Evolutionary conservation across 345 rosid species (phyloP).

Genomic region (Aegle marmelos): DNA sequence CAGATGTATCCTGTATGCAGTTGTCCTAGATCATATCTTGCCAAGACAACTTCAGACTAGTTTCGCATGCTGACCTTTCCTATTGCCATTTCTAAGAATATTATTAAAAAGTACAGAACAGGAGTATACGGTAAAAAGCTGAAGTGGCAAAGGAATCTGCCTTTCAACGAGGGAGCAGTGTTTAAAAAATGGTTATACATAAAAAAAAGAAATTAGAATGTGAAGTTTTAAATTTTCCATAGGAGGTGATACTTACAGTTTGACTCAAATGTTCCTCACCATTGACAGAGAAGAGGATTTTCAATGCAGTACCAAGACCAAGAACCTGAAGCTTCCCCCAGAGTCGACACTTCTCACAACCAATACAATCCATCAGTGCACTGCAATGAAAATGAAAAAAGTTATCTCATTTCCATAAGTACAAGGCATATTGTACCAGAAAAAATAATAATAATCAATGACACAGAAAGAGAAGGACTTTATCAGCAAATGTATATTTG

Average conservation of each 20-base stretch:
- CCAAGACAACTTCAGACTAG: background rate
- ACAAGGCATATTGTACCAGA: background rate
- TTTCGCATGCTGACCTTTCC: background rate
- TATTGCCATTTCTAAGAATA: background rate
- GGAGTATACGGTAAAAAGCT: background rate
- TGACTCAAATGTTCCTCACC: constrained; percentile 48
- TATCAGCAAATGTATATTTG: background rate
- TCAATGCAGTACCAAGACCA: constrained; percentile 92
- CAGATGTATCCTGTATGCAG: background rate
- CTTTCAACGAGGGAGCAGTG: background rate
- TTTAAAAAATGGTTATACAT: background rate
- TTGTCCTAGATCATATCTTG: background rate
- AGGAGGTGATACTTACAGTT: constrained; percentile 41
- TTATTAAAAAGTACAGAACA: background rate
- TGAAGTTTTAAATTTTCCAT: background rate
- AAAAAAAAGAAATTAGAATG: background rate
- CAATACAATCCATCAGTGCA: constrained; percentile 92
- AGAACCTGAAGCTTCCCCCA: constrained; percentile 99
- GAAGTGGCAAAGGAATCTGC: background rate
- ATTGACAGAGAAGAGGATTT: constrained; percentile 80
- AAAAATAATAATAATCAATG: background rate
- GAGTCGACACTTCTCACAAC: constrained; percentile 95
- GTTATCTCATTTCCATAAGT: background rate
- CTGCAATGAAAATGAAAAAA: constrained; percentile 44
- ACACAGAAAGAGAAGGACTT: background rate